Conservation (phyloP, 768 basidiomycete species). For the Infundibulicybe gibba region DNA sequence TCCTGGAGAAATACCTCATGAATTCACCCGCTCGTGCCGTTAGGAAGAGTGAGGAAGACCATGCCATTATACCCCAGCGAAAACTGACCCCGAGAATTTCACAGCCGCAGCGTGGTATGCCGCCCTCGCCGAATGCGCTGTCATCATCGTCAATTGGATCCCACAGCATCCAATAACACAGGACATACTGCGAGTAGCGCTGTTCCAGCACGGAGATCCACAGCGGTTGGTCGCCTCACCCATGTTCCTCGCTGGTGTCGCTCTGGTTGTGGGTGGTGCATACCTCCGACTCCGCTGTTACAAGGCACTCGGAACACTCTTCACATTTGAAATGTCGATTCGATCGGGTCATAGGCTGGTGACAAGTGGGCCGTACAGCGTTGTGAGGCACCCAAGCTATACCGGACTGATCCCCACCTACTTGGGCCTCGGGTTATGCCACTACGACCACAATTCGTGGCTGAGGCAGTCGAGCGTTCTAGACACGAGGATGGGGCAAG, state of each 20-base stretch:
- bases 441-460: conserved; percentile 7
- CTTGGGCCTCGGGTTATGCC: conserved; percentile 9
- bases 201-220: too few relatives aligned
- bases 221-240: too few relatives aligned
- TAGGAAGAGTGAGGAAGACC: too few relatives aligned
- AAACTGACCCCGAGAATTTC: too few relatives aligned
- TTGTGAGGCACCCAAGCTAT: neutral
- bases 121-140: too few relatives aligned
- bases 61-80: too few relatives aligned
- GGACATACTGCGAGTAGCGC: too few relatives aligned
- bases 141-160: too few relatives aligned
- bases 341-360: neutral
- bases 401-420: neutral
- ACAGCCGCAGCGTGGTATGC: too few relatives aligned
- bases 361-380: neutral
- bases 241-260: neutral
- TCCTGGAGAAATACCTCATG: too few relatives aligned
- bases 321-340: neutral
- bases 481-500: conserved; percentile 6
- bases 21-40: too few relatives aligned
- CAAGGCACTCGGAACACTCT: neutral
- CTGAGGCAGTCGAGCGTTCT: conserved; percentile 11
- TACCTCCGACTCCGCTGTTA: neutral
- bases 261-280: conserved; percentile 8
- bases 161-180: too few relatives aligned